phyloP scores from a whole-genome alignment of 495 filamentous ascomycete species.

The Collariella sp. region DNA sequence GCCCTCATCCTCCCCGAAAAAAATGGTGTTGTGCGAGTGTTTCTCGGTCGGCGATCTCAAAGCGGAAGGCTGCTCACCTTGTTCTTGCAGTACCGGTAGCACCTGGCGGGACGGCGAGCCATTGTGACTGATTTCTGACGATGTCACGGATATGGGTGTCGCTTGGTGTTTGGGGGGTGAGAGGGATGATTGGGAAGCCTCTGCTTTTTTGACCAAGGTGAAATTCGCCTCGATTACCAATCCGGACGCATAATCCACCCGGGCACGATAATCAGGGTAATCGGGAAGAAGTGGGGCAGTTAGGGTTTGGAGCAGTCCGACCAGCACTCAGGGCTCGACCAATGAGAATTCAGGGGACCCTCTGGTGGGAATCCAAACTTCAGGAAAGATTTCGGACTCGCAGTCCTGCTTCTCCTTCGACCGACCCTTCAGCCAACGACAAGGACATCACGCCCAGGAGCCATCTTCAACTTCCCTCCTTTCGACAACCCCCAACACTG shows the following conservation, averaged over 20 bases:
- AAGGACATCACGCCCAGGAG: slow-evolving; percentile 15
- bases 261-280: slow-evolving; percentile 9
- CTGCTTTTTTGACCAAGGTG: slow-evolving; percentile 28
- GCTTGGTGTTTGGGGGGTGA: slow-evolving; percentile 32
- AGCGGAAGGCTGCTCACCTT: slow-evolving; percentile 59
- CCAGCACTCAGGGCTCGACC: slow-evolving; percentile 15
- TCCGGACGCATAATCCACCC: slow-evolving; percentile 21
- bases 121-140: slow-evolving; percentile 66
- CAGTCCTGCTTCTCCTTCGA: slow-evolving; percentile 15
- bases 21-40: neutral
- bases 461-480: slow-evolving; percentile 1
- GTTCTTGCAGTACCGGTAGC: slow-evolving; percentile 99
- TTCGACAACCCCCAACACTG: slow-evolving; percentile 12
- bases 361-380: slow-evolving; percentile 1
- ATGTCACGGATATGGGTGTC: slow-evolving; percentile 33
- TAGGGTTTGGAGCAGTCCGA: slow-evolving; percentile 32
- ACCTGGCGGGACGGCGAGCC: slow-evolving; percentile 96
- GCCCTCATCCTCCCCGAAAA: neutral
- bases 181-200: slow-evolving; percentile 28
- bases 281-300: slow-evolving; percentile 34
- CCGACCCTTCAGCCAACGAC: slow-evolving; percentile 17
- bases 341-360: slow-evolving; percentile 20
- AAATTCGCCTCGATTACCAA: slow-evolving; percentile 38
- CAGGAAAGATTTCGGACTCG: slow-evolving; percentile 18
- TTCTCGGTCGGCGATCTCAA: slow-evolving; percentile 2